These are phyloP conservation scores for Dictyostelium purpureum DNA, from an alignment of 78 protist species.

Conservation along the genomic window DNA sequence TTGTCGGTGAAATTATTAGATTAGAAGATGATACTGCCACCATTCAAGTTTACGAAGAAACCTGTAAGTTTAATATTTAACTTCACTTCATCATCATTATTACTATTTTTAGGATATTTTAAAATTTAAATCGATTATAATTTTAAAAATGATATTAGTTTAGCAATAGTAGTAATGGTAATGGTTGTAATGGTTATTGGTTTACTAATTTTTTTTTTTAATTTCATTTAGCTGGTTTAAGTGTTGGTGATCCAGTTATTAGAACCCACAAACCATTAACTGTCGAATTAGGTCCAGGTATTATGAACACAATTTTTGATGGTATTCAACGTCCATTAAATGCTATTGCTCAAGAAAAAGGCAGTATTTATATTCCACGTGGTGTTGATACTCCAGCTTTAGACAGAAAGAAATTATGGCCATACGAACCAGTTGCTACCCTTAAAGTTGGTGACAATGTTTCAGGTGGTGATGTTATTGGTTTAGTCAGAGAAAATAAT, in stretches of 20 bases:
- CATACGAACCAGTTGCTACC: conserved; percentile 87
- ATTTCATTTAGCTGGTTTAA: conserved; percentile 94
- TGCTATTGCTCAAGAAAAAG: conserved; percentile 86
- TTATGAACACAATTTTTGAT: conserved; percentile 97
- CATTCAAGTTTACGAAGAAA: conserved; percentile 99
- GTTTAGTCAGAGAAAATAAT: conserved; percentile 95
- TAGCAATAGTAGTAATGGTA: neutral
- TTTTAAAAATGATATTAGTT: too few relatives aligned
- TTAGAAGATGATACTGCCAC: conserved; percentile 99
- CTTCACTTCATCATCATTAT: neutral
- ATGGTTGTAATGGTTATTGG: too few relatives aligned
- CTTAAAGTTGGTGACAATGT: conserved; percentile 94
- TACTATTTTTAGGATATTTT: too few relatives aligned
- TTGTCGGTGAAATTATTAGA: conserved; percentile 99
- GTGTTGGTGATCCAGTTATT: conserved; percentile 99
- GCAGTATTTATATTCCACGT: conserved; percentile 97
- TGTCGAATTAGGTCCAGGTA: conserved; percentile 99
- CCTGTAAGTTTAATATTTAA: conserved; percentile 73
- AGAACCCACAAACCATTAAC: conserved; percentile 99
- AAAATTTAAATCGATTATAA: too few relatives aligned
- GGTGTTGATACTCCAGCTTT: conserved; percentile 97
- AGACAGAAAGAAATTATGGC: conserved; percentile 88
- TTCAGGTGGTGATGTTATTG: conserved; percentile 98
- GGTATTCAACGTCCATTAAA: conserved; percentile 99
- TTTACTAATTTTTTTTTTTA: conserved; percentile 3